A percentile compares a stretch with the other conserved stretches of the same genome.
Conservation (phyloP, 2,329 filamentous ascomycete species). For the Pseudogymnoascus sp. region DNA sequence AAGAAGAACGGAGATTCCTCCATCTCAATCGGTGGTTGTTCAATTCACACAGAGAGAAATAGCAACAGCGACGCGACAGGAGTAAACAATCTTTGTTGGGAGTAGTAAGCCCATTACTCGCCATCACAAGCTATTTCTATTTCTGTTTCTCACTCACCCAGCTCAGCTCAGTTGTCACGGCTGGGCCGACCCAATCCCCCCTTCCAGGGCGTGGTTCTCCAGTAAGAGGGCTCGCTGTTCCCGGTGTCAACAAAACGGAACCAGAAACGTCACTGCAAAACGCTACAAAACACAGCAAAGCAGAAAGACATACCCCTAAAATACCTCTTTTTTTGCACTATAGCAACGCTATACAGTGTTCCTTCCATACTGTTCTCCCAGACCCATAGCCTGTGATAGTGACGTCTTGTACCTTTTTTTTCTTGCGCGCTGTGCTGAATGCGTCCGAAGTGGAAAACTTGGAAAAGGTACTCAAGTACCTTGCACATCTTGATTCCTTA, state of each 20-base stretch:
- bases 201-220: neutral
- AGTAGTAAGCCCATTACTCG: too few relatives aligned
- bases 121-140: too few relatives aligned
- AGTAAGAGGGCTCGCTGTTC: neutral
- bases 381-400: neutral
- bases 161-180: neutral
- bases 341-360: neutral
- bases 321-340: neutral
- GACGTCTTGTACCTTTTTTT: neutral
- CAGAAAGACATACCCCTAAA: neutral
- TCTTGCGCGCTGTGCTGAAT: neutral
- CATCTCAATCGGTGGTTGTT: neutral
- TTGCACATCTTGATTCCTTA: neutral
- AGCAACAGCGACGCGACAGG: neutral
- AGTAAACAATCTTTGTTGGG: neutral
- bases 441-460: neutral
- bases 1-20: neutral
- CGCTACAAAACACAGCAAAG: neutral
- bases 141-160: neutral
- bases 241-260: conserved; percentile 1
- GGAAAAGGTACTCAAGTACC: neutral
- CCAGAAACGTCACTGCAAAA: neutral
- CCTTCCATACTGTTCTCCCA: neutral
- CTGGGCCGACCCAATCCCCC: neutral
- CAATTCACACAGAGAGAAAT: neutral